Evolutionary conservation across 148 eudicot species (phyloP).

Genomic region (Nyssa sinensis): DNA sequence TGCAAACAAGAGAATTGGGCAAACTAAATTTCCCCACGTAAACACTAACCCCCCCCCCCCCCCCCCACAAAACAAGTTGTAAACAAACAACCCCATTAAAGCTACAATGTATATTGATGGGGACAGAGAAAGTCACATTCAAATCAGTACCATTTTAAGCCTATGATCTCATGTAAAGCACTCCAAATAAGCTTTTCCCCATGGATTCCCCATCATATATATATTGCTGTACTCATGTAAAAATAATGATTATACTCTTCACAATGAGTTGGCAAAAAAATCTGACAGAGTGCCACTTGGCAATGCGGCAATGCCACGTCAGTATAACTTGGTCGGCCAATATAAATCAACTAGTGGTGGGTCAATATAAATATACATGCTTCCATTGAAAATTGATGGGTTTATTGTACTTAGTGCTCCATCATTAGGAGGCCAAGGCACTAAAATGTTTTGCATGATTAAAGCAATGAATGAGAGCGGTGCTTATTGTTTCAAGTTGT

Average conservation of each 20-base stretch:
- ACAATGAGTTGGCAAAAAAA: not conserved
- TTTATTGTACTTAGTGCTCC: conserved; percentile 10
- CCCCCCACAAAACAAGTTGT: not conserved
- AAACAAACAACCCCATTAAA: no score
- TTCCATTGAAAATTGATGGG: not conserved
- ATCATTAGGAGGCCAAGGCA: conserved; percentile 5
- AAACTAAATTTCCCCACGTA: not conserved
- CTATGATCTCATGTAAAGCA: not conserved
- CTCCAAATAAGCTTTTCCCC: not conserved
- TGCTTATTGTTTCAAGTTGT: not conserved
- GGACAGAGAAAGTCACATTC: not conserved
- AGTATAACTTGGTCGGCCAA: not conserved
- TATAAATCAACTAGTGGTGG: conserved; percentile 4
- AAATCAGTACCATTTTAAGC: not conserved
- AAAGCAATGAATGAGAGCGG: not conserved
- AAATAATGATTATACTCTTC: no score
- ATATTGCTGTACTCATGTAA: no score
- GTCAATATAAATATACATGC: no score
- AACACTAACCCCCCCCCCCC: not conserved
- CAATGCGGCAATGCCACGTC: not conserved
- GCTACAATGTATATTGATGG: not conserved
- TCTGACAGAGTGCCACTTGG: not conserved
- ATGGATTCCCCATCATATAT: not conserved
- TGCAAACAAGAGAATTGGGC: not conserved
- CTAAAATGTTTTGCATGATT: conserved; percentile 7